A percentile compares a stretch with the other conserved stretches of the same genome.
Conservation (phyloP, 1,284 basidiomycete species). For the Laetiporus sulphureus region DNA sequence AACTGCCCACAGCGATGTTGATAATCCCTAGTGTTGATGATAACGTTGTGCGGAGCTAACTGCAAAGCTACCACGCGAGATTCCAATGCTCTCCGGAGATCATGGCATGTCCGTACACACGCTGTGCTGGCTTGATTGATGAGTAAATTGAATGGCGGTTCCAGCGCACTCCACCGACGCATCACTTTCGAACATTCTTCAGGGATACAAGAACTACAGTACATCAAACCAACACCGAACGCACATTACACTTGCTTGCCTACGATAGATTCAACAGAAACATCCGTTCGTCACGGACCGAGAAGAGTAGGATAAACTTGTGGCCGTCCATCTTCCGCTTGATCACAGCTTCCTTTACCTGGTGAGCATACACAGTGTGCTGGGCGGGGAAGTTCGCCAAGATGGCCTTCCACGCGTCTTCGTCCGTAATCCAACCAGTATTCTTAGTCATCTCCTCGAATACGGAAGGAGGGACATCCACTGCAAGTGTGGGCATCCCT, state of each 20-base stretch:
- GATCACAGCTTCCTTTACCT: conserved; percentile 57
- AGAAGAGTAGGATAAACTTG: conserved; percentile 57
- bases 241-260: neutral
- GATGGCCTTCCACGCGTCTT: conserved; percentile 65
- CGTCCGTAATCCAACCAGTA: conserved; percentile 61
- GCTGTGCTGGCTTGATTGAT: too few relatives aligned
- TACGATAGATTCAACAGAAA: conserved; percentile 47
- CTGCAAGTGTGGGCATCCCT: conserved; percentile 60
- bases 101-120: too few relatives aligned
- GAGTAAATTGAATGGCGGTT: too few relatives aligned
- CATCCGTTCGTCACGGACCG: conserved; percentile 63
- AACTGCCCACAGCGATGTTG: too few relatives aligned
- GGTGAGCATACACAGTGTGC: conserved; percentile 51
- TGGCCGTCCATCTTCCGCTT: conserved; percentile 59
- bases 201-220: neutral
- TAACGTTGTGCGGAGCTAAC: too few relatives aligned
- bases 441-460: conserved; percentile 58
- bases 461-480: conserved; percentile 54
- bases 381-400: conserved; percentile 45
- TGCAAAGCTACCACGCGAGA: too few relatives aligned
- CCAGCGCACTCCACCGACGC: too few relatives aligned
- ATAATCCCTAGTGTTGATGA: too few relatives aligned
- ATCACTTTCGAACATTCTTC: too few relatives aligned
- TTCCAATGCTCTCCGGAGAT: too few relatives aligned
- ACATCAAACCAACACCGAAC: neutral